Evolutionary conservation across 768 basidiomycete genomes (phyloP).

Genomic region (Tephrocybe sp.): DNA sequence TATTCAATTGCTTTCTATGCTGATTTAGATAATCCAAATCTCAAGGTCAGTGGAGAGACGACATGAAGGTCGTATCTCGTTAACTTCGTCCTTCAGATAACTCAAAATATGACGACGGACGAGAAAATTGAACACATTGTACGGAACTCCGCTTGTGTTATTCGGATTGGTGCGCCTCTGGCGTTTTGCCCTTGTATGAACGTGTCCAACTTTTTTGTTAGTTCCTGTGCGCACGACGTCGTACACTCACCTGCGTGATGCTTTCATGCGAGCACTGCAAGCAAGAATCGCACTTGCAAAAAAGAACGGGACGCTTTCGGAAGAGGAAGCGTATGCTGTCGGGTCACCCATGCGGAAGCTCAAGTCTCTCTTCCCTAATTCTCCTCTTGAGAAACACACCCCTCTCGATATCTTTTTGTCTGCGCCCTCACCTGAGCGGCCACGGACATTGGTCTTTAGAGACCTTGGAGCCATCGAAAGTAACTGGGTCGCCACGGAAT

Average conservation of each 20-base stretch:
- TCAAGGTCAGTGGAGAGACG: slow-evolving; percentile 43
- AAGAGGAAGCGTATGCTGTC: slow-evolving; percentile 56
- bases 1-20: slow-evolving; percentile 92
- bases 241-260: slow-evolving; percentile 80
- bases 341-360: slow-evolving; percentile 69
- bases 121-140: slow-evolving; percentile 73
- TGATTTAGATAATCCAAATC: slow-evolving; percentile 65
- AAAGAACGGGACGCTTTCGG: slow-evolving; percentile 51
- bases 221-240: slow-evolving; percentile 82
- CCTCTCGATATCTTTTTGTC: slow-evolving; percentile 71
- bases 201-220: slow-evolving; percentile 23
- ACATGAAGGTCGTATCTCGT: not conserved
- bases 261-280: slow-evolving; percentile 75
- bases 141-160: slow-evolving; percentile 63
- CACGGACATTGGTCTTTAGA: slow-evolving; percentile 60
- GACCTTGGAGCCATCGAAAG: slow-evolving; percentile 73
- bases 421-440: slow-evolving; percentile 50
- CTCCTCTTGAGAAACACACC: slow-evolving; percentile 62
- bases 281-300: slow-evolving; percentile 53
- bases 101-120: slow-evolving; percentile 54
- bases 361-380: slow-evolving; percentile 74
- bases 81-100: slow-evolving; percentile 40
- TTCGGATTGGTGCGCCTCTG: slow-evolving; percentile 65
- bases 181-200: not conserved
- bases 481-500: slow-evolving; percentile 74